These are phyloP conservation scores for Meyerozyma guilliermondii DNA, from an alignment of 1,139 yeast genomes.

Conservation along the genomic window DNA sequence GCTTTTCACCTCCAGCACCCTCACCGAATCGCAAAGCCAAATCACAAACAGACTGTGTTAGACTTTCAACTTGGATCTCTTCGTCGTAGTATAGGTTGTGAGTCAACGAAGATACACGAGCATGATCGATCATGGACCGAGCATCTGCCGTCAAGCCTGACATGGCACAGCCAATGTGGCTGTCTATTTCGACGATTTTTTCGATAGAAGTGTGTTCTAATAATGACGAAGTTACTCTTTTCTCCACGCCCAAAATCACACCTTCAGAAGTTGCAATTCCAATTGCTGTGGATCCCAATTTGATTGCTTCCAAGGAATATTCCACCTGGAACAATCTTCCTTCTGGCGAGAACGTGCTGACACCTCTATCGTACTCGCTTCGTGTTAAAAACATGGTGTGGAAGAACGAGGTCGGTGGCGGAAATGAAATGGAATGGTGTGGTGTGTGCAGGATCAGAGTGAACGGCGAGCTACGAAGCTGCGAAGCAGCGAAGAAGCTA, in stretches of 20 bases:
- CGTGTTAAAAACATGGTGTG: constrained; percentile 84
- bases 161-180: constrained; percentile 98
- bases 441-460: neutral
- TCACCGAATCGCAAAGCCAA: constrained; percentile 96
- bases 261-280: constrained; percentile 98
- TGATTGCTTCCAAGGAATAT: constrained; percentile 95
- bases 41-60: constrained; percentile 96
- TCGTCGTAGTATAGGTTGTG: constrained; percentile 91
- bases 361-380: constrained; percentile 99
- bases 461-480: no score
- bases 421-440: neutral
- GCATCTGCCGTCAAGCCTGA: constrained; percentile 98
- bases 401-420: neutral
- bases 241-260: constrained; percentile 93
- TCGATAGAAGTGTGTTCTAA: constrained; percentile 92
- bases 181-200: constrained; percentile 91
- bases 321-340: constrained; percentile 98
- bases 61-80: constrained; percentile 84
- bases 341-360: constrained; percentile 96
- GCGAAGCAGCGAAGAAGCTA: no score
- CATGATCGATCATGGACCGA: constrained; percentile 97
- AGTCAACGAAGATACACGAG: constrained; percentile 85
- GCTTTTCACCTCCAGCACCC: constrained; percentile 96
- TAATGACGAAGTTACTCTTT: constrained; percentile 89
- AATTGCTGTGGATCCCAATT: constrained; percentile 94